These are phyloP conservation scores for Solanum medicagineum DNA, from an alignment of 257 asterid genomes.

Conservation along the genomic window DNA sequence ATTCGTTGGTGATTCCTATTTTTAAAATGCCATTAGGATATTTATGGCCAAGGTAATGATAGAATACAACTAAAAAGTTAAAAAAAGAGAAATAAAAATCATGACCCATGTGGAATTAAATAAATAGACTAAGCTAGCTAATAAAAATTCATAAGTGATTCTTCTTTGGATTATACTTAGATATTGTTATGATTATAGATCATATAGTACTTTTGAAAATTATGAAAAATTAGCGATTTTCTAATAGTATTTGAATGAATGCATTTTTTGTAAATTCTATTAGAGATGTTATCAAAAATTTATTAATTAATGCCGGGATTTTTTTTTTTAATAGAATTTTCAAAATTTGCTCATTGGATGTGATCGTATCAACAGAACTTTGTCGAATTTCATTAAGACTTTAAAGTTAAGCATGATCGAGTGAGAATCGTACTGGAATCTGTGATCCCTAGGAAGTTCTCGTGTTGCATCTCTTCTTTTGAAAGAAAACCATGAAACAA, in stretches of 20 bases:
- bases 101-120: background rate
- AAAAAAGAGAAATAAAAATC: background rate
- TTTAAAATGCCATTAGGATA: background rate
- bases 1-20: background rate
- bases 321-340: background rate
- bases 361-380: fast-evolving
- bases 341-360: background rate
- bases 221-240: background rate
- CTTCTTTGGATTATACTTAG: background rate
- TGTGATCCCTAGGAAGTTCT: background rate
- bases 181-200: background rate
- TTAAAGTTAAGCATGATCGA: background rate
- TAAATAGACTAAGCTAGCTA: background rate
- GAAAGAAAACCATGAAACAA: background rate
- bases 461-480: background rate
- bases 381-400: background rate
- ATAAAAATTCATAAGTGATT: background rate
- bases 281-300: background rate
- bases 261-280: background rate
- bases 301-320: background rate
- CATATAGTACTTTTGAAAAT: background rate
- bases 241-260: too few species aligned
- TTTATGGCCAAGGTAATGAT: background rate
- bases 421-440: background rate
- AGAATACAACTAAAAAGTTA: background rate